Conservation (phyloP, 2,329 filamentous ascomycete genomes). For the Hirsutella thompsonii region DNA sequence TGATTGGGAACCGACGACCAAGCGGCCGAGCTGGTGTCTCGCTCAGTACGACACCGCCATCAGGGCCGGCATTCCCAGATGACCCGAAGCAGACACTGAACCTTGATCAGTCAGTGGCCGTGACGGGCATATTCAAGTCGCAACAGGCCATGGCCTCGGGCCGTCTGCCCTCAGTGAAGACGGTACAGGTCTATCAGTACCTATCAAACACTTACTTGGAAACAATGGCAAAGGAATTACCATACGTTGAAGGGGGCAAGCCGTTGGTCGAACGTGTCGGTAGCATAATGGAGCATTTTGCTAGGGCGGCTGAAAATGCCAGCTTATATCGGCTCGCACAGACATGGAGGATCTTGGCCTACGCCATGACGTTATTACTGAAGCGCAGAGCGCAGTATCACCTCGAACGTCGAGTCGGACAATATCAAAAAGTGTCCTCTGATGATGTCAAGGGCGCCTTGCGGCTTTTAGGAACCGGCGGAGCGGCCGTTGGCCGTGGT, state of each 20-base stretch:
- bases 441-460: conserved; percentile 16
- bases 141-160: conserved; percentile 53
- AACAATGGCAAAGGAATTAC: conserved; percentile 35
- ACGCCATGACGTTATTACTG: conserved; percentile 41
- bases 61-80: conserved; percentile 16
- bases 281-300: conserved; percentile 42
- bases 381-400: conserved; percentile 44
- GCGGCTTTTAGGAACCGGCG: conserved; percentile 13
- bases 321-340: conserved; percentile 48
- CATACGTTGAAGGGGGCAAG: conserved; percentile 20
- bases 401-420: conserved; percentile 32
- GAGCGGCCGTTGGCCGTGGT: conserved; percentile 5
- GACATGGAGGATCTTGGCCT: conserved; percentile 49
- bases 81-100: conserved; percentile 30
- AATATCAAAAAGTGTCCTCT: conserved; percentile 20
- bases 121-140: conserved; percentile 43
- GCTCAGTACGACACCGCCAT: conserved; percentile 43
- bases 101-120: conserved; percentile 44
- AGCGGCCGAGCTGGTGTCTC: conserved; percentile 28
- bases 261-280: conserved; percentile 33
- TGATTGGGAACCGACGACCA: conserved; percentile 26
- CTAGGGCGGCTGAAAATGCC: conserved; percentile 41
- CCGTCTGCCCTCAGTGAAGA: conserved; percentile 36
- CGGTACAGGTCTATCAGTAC: conserved; percentile 40
- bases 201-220: conserved; percentile 44